A percentile compares a stretch with the other conserved stretches of the same genome.
phyloP scores from a whole-genome alignment of 108 stramenopile genomes.

The Cylindrotheca fusiformis region DNA sequence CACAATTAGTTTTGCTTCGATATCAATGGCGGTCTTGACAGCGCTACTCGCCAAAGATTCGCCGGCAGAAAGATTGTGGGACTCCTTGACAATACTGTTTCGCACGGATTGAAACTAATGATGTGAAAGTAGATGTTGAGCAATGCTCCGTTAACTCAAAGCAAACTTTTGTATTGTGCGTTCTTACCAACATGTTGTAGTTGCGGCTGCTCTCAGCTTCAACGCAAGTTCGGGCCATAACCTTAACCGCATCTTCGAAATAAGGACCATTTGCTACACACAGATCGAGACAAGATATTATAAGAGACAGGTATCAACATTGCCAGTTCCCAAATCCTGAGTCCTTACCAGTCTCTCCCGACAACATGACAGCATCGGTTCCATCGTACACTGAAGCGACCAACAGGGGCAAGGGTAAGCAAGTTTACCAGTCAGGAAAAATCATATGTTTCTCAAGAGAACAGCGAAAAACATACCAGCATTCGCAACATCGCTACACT shows the following conservation, averaged over 20 bases:
- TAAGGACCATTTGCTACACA: constrained; percentile 90
- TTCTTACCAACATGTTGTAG: constrained; percentile 41
- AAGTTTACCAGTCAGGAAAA: too few relatives aligned
- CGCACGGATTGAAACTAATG: constrained; percentile 62
- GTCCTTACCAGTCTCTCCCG: constrained; percentile 78
- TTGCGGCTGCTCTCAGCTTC: constrained; percentile 79
- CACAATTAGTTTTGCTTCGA: constrained; percentile 76
- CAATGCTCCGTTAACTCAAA: too few relatives aligned
- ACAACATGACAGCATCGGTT: constrained; percentile 94
- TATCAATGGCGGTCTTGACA: constrained; percentile 92
- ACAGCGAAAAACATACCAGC: too few relatives aligned
- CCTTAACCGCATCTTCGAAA: constrained; percentile 73
- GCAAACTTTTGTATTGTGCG: background rate
- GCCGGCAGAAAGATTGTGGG: constrained; percentile 41
- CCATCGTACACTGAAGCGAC: constrained; percentile 96
- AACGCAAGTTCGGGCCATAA: constrained; percentile 91
- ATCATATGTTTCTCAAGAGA: too few relatives aligned
- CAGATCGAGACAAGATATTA: constrained; percentile 76
- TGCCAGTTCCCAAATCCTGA: too few relatives aligned
- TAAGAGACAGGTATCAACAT: constrained; percentile 14
- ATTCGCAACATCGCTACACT: constrained; percentile 99
- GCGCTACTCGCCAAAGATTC: constrained; percentile 93
- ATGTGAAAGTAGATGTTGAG: too few relatives aligned
- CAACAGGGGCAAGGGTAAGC: too few relatives aligned
- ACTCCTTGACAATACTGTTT: constrained; percentile 58